Percentiles rank a stretch among this genome's conserved stretches.
phyloP scores from a whole-genome alignment of 371 early-diverging fungal species.

The Parasitella parasitica region DNA sequence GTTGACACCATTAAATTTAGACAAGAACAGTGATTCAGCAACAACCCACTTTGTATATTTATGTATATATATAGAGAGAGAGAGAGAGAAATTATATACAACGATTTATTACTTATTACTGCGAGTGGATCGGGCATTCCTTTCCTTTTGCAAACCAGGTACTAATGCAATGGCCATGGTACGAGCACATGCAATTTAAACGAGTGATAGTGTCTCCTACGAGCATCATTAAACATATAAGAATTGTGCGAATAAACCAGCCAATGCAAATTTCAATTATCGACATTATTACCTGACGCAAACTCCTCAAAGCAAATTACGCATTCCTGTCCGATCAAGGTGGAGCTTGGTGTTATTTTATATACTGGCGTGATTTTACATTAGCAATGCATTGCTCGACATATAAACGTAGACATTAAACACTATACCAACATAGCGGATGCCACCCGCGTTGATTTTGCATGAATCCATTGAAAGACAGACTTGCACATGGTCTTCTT shows the following conservation, averaged over 20 bases:
- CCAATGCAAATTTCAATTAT: too few species aligned
- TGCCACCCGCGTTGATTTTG: constrained; percentile 46
- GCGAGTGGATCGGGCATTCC: constrained; percentile 74
- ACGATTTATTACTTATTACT: background rate
- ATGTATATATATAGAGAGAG: too few species aligned
- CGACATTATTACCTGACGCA: constrained; percentile 50
- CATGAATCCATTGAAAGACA: constrained; percentile 56
- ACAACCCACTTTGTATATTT: too few species aligned
- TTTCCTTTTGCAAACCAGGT: constrained; percentile 72
- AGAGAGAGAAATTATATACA: too few species aligned
- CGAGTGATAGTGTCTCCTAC: constrained; percentile 72
- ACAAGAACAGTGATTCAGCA: too few species aligned
- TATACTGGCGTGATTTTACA: constrained; percentile 48
- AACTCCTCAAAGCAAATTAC: constrained; percentile 93
- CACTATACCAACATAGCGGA: constrained; percentile 67
- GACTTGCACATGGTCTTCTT: constrained; percentile 78
- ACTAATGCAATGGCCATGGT: constrained; percentile 77
- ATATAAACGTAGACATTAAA: too few species aligned
- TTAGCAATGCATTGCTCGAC: too few species aligned
- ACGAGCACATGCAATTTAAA: constrained; percentile 86
- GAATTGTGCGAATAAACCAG: too few species aligned
- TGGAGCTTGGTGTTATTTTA: constrained; percentile 56
- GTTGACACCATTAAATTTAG: too few species aligned
- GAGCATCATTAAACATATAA: background rate
- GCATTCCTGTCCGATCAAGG: constrained; percentile 77